These are phyloP conservation scores for Vigna reflexopilosa DNA, from an alignment of 306 rosid genomes.

Conservation along the genomic window DNA sequence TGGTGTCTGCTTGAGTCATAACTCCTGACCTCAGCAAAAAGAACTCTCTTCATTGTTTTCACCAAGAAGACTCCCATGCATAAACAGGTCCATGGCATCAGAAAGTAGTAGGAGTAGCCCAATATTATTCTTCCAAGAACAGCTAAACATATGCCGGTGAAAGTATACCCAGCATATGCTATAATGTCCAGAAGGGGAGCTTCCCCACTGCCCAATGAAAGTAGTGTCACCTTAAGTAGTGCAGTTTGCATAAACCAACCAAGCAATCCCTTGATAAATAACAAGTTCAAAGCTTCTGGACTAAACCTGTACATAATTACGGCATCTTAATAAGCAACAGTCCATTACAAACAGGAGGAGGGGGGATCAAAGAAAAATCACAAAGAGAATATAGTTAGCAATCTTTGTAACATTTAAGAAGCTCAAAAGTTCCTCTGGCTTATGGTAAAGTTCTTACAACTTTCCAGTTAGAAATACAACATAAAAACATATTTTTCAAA, in stretches of 20 bases:
- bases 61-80: slow-evolving; percentile 97
- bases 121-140: slow-evolving; percentile 71
- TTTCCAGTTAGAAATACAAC: slow-evolving; percentile 11
- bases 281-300: slow-evolving; percentile 93
- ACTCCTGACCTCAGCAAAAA: slow-evolving; percentile 89
- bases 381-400: background rate
- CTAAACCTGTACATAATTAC: slow-evolving; percentile 69
- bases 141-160: slow-evolving; percentile 86
- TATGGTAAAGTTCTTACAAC: background rate
- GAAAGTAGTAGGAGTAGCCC: slow-evolving; percentile 76
- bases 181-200: slow-evolving; percentile 85
- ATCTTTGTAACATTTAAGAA: slow-evolving; percentile 26
- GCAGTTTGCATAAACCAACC: slow-evolving; percentile 91
- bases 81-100: slow-evolving; percentile 91
- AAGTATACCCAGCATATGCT: slow-evolving; percentile 86
- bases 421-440: slow-evolving; percentile 6
- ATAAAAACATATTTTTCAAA: background rate
- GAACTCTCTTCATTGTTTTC: slow-evolving; percentile 94
- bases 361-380: background rate
- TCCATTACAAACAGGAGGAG: background rate
- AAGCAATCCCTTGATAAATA: slow-evolving; percentile 90
- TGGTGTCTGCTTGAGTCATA: slow-evolving; percentile 92
- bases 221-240: slow-evolving; percentile 73
- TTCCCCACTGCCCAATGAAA: slow-evolving; percentile 86
- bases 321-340: slow-evolving; percentile 24